Percentiles rank a stretch among this genome's conserved stretches.
Evolutionary conservation across 495 filamentous ascomycete genomes (phyloP).

Genomic region (Penicillium bialowiezense): DNA sequence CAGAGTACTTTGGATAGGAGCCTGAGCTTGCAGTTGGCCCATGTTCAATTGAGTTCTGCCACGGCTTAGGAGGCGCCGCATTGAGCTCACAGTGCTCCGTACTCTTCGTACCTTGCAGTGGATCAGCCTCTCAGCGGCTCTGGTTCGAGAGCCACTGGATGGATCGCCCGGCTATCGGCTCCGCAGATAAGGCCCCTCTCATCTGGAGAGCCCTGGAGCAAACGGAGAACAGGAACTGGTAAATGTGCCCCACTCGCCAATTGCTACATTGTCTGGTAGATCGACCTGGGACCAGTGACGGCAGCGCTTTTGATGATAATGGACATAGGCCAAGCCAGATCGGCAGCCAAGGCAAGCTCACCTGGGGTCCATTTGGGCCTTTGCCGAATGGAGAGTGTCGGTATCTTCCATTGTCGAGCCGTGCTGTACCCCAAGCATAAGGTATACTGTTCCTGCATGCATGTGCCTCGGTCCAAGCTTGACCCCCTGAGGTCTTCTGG

Average conservation of each 20-base stretch:
- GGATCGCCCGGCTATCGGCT: constrained; percentile 9
- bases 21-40: constrained; percentile 1
- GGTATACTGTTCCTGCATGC: constrained; percentile 6
- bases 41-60: constrained; percentile 5
- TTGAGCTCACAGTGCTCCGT: neutral
- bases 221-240: constrained; percentile 4
- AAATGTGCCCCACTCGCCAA: constrained; percentile 3
- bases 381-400: neutral
- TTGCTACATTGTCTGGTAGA: constrained; percentile 9
- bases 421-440: neutral
- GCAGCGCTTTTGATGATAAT: neutral
- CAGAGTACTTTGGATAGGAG: neutral
- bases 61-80: neutral
- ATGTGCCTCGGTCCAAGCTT: neutral
- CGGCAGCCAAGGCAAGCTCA: constrained; percentile 19
- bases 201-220: constrained; percentile 4
- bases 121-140: constrained; percentile 11
- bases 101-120: constrained; percentile 9
- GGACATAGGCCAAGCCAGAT: constrained; percentile 12
- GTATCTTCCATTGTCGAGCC: neutral
- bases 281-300: neutral
- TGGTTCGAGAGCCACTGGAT: constrained; percentile 11
- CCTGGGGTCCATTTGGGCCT: constrained; percentile 8
- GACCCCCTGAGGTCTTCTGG: neutral
- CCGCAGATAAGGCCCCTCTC: constrained; percentile 24